Base-by-base conservation (phyloP, 2,329 filamentous ascomycete species). In the Pseudofabraea citricarpa region DNA sequence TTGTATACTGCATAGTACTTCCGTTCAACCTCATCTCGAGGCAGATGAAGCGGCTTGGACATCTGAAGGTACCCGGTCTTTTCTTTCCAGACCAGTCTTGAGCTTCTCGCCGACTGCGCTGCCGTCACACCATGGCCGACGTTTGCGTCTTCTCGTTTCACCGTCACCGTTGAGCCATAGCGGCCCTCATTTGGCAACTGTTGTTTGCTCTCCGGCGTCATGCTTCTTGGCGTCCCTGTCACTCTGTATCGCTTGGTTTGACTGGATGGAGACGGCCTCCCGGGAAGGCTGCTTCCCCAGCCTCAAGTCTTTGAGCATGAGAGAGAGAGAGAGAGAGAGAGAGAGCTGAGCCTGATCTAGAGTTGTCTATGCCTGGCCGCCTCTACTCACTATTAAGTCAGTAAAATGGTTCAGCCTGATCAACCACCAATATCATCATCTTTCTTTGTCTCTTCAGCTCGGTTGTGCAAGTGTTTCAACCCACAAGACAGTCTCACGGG, bases 401-500 rank as follows among this genome's bases (percentile, higher is more conserved):
- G n/a, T 15, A 32, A 16, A 32, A 6, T 32, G 8, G 12, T 32
- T n/a, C 13, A 10, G 7, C 18, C 18, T 2, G 29, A 32, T 15
- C n/a, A 13, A 6, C 8, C 29, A 15, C 18, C n/a, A n/a, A n/a
- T n/a, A n/a, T n/a, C n/a, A n/a, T n/a, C n/a, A n/a, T n/a, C n/a
- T n/a, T 21, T 37, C 35, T 37, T 37, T 37, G 35, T 37, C 21
- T 10, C 5, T 23, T 37, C 35, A 23, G 35, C 18, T 37, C 35
- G 4, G 35, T 21, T 22, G 23, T 37, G 16, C 18, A 20, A 20
- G 6, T 36, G 16, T 36, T 20, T 20, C 33, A 16, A 16, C 16
- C 16, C 15, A 8, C 13, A 20, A 36, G 33, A 16, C 35, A 36
- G 32, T 21, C 21, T 21, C 23, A 6, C 16, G 18, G 10, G 7